Evolutionary conservation across 1,284 basidiomycete species (phyloP).

Genomic region (Microbotryum scabiosae): DNA sequence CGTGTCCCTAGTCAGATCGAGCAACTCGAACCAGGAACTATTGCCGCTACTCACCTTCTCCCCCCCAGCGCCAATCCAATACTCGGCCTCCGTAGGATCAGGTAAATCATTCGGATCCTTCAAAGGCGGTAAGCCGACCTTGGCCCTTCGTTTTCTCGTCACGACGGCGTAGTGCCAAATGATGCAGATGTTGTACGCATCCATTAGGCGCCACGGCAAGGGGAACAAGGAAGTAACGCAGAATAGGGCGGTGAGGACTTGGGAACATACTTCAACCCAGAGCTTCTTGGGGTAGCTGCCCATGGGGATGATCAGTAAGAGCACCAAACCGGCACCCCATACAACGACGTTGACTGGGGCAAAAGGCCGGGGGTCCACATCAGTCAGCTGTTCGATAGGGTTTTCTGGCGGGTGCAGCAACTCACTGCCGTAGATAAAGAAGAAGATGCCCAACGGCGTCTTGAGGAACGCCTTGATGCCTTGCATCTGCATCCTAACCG

Average conservation of each 20-base stretch:
- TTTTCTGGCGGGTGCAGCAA: neutral
- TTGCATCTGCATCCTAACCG: conserved; percentile 18
- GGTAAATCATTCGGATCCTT: conserved; percentile 13
- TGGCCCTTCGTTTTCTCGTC: conserved; percentile 4
- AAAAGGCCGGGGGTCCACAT: too few species aligned
- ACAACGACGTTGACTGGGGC: conserved; percentile 19
- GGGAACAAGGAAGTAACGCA: conserved; percentile 33
- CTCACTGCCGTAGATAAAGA: conserved; percentile 31
- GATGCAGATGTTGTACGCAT: conserved; percentile 30
- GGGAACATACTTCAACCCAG: conserved; percentile 7
- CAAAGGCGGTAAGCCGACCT: conserved; percentile 2
- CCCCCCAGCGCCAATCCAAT: conserved; percentile 11
- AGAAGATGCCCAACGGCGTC: conserved; percentile 34
- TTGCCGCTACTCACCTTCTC: neutral
- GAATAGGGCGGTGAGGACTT: conserved; percentile 28
- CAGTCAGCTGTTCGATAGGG: neutral
- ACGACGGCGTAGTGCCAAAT: conserved; percentile 22
- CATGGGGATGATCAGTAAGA: conserved; percentile 10
- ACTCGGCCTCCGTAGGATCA: conserved; percentile 6
- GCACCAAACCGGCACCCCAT: conserved; percentile 9
- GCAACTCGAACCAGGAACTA: too few species aligned
- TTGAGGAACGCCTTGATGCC: conserved; percentile 36
- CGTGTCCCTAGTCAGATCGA: too few species aligned
- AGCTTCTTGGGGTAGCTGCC: conserved; percentile 9
- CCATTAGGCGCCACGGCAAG: conserved; percentile 33